Conservation (phyloP, 305 asterid species). For the Andrographis paniculata region DNA sequence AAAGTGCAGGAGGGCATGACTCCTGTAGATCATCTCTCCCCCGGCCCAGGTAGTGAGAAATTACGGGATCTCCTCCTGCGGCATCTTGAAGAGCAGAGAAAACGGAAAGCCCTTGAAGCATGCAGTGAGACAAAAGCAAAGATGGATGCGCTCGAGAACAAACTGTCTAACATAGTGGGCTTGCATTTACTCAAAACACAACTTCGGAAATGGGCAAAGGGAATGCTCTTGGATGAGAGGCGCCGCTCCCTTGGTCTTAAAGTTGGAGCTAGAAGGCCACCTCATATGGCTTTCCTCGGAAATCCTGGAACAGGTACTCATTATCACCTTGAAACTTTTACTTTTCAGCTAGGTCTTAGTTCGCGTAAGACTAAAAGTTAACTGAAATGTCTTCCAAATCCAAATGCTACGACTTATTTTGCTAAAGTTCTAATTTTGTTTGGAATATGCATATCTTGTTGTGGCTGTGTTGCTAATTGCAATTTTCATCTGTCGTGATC, state of each 20-base stretch:
- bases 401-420: background rate
- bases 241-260: conserved; percentile 87
- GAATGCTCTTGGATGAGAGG: conserved; percentile 93
- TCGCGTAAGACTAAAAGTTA: no score
- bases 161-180: conserved; percentile 66
- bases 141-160: conserved; percentile 75
- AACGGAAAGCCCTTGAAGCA: conserved; percentile 68
- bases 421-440: background rate
- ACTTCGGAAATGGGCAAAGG: conserved; percentile 91
- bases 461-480: background rate
- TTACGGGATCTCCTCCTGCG: conserved; percentile 55
- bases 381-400: no score
- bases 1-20: conserved; percentile 79
- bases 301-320: conserved; percentile 89
- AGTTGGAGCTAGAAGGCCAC: conserved; percentile 84
- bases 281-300: conserved; percentile 98
- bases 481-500: conserved; percentile 9
- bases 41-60: conserved; percentile 65
- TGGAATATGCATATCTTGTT: background rate
- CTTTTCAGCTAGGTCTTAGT: background rate
- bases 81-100: conserved; percentile 75
- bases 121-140: conserved; percentile 63
- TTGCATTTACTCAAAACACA: conserved; percentile 67
- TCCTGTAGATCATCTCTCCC: conserved; percentile 76
- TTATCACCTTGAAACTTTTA: conserved; percentile 7